These are phyloP conservation scores for Talaromyces sp. DNA, from an alignment of 2,329 filamentous ascomycete genomes.

Conservation along the genomic window DNA sequence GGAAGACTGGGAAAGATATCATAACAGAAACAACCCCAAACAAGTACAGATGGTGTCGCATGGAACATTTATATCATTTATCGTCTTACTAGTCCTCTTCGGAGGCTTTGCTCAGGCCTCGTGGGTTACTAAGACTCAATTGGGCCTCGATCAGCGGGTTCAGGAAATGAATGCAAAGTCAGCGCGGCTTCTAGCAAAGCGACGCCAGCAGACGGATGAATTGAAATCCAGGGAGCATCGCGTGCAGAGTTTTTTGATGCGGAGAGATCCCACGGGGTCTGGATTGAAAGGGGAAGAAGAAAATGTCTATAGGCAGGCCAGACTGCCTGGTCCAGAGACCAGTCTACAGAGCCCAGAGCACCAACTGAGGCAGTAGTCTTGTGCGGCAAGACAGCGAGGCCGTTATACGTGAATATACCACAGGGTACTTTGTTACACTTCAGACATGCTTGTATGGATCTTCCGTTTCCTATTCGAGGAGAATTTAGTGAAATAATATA, in stretches of 20 bases:
- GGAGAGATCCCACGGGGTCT: conserved; percentile 57
- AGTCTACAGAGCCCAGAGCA: neutral
- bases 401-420: neutral
- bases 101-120: conserved; percentile 69
- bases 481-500: too few species aligned
- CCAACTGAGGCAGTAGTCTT: neutral
- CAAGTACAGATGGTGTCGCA: conserved; percentile 64
- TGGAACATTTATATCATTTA: conserved; percentile 66
- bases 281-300: conserved; percentile 43
- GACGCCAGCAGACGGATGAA: conserved; percentile 48
- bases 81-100: conserved; percentile 63
- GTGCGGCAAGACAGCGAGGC: neutral
- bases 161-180: conserved; percentile 62
- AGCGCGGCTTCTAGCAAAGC: conserved; percentile 51
- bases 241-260: conserved; percentile 70
- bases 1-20: conserved; percentile 94
- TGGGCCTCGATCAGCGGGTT: conserved; percentile 60
- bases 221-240: conserved; percentile 53
- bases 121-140: conserved; percentile 59
- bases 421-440: too few species aligned
- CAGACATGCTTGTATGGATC: too few species aligned
- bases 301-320: conserved; percentile 33
- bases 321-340: neutral
- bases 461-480: too few species aligned
- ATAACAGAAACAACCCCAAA: conserved; percentile 48